Conservation (phyloP, 2,329 filamentous ascomycete species). For the Boeremia lycopersici region DNA sequence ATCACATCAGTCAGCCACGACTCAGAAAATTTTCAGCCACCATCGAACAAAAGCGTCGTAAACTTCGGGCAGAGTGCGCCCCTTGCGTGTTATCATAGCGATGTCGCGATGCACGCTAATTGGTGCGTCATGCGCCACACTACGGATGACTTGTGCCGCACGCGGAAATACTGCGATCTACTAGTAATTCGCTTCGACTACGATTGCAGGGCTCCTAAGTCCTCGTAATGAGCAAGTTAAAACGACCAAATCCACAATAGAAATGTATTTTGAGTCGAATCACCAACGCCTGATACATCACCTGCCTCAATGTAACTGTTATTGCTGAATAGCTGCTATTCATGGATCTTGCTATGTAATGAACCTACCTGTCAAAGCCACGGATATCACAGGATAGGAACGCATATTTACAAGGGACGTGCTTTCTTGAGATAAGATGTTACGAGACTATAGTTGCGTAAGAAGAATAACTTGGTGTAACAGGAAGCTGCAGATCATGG, state of each 20-base stretch:
- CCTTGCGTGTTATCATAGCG: conserved; percentile 7
- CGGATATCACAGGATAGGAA: conserved; percentile 1
- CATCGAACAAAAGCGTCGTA: not conserved
- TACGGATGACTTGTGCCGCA: conserved; percentile 1
- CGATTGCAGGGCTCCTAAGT: not conserved
- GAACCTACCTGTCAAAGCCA: not conserved
- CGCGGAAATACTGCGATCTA: conserved; percentile 3
- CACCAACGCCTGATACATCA: too few species aligned
- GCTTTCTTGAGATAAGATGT: too few species aligned
- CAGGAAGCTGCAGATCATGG: too few species aligned
- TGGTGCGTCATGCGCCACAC: conserved; percentile 15
- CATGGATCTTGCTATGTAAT: not conserved
- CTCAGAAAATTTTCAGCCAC: conserved; percentile 16
- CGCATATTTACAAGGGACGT: not conserved
- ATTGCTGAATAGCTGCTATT: too few species aligned
- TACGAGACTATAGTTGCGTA: too few species aligned
- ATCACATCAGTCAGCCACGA: conserved; percentile 13
- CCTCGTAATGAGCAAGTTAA: not conserved
- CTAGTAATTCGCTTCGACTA: not conserved
- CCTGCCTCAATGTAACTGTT: too few species aligned
- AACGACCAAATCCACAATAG: not conserved
- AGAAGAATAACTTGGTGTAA: too few species aligned
- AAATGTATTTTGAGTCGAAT: too few species aligned
- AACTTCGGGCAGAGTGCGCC: conserved; percentile 1
- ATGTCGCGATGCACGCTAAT: conserved; percentile 18